Evolutionary conservation across 805 yeast genomes (phyloP), one percentile per base, ranked within the genome.

Genomic region (Metschnikowia proteae): DNA sequence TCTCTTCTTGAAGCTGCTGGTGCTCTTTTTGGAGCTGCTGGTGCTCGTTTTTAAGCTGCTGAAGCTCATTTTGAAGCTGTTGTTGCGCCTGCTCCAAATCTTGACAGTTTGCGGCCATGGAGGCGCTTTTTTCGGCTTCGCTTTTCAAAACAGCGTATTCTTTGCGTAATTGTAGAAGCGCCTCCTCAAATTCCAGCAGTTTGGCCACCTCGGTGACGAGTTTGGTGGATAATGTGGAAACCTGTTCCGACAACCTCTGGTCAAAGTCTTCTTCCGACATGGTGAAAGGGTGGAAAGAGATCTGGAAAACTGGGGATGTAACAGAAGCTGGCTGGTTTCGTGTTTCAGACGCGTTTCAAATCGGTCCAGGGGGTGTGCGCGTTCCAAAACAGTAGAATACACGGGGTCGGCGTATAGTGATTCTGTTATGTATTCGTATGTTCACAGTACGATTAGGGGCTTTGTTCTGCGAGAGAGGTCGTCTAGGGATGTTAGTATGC

Each of bases 131-230:
- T 31, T 33, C 34, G 11, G 43, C 49, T n/a, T 30, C 17, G 27
- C 22, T 11, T 28, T 38, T 39, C 30, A 49, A 29, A 2, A 39
- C 22, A 5, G 45, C 43, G 17, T 62, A 63, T 64, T 65, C 77
- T 65, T 62, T 60, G 39, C 72, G 74, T 40, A 71, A 61, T 13
- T 60, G 69, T 2, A 67, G 60, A 3, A 79, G 55, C 40, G 71
- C 69, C 51, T 78, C 82, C 55, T 82, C 87, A 51, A 82, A 60
- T 36, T 69, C 74, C 47, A 80, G 75, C 63, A 78, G 84, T 52
- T 74, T 78, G 50, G 79, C 81, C 5, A 82, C 77, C 17, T 83
- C 79, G 30, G 83, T 82, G 33, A 82, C 78, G 47, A 82, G 68
- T 60, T 76, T 78, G 2, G 86, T 82, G 13, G 85, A 81, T 38